These are phyloP conservation scores for Physcomitrium patens DNA, from an alignment of 225 moss, liverwort and hornwort genomes.

Conservation along the genomic window DNA sequence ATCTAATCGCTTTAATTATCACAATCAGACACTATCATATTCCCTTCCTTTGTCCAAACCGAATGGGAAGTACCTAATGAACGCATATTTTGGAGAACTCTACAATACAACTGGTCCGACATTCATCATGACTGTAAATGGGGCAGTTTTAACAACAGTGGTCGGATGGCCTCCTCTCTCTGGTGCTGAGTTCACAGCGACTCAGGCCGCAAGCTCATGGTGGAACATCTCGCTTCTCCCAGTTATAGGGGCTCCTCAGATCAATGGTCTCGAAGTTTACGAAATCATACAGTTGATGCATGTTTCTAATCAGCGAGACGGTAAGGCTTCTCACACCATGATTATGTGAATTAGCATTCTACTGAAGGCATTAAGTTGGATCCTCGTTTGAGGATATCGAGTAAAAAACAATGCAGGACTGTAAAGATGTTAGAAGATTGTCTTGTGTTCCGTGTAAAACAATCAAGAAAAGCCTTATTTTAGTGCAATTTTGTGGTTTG, in stretches of 20 bases:
- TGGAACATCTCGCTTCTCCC: slow-evolving; percentile 60
- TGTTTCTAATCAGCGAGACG: slow-evolving; percentile 35
- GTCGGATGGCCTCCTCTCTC: slow-evolving; percentile 45
- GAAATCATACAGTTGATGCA: slow-evolving; percentile 48
- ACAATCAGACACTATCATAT: slow-evolving; percentile 54
- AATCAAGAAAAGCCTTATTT: slow-evolving; percentile 23
- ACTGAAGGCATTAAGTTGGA: neutral
- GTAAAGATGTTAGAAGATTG: slow-evolving; percentile 1
- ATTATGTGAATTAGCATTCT: neutral
- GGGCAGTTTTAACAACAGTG: slow-evolving; percentile 26
- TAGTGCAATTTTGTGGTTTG: slow-evolving; percentile 25
- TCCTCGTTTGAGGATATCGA: neutral
- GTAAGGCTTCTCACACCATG: slow-evolving; percentile 34
- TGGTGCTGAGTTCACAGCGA: slow-evolving; percentile 39
- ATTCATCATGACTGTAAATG: slow-evolving; percentile 56
- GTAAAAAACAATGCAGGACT: neutral
- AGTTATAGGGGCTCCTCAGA: slow-evolving; percentile 54
- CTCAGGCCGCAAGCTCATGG: slow-evolving; percentile 51
- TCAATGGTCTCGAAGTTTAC: slow-evolving; percentile 72
- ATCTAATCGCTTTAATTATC: slow-evolving; percentile 60
- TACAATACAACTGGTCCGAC: slow-evolving; percentile 47
- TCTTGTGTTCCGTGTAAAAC: slow-evolving; percentile 16
- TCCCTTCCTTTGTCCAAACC: slow-evolving; percentile 48
- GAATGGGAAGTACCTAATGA: slow-evolving; percentile 58
- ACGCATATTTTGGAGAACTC: slow-evolving; percentile 66